Percentiles rank a stretch among this genome's conserved stretches.
These are phyloP conservation scores for Alisma plantagoaquatica DNA, from an alignment of 106 monocot species.

Conservation along the genomic window DNA sequence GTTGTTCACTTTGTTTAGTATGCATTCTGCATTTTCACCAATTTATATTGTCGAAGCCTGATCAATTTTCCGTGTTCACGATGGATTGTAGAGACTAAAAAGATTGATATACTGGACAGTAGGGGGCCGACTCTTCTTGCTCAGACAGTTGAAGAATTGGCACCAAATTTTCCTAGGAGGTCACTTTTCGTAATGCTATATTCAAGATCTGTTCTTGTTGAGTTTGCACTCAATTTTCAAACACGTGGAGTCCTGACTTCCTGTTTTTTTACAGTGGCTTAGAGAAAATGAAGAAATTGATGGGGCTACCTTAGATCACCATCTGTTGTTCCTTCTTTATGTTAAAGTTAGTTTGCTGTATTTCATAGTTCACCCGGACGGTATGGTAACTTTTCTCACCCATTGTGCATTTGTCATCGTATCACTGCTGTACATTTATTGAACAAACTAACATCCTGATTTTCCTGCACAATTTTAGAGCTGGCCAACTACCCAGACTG, in stretches of 20 bases:
- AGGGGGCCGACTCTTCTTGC: constrained; percentile 19
- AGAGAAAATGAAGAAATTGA: constrained; percentile 17
- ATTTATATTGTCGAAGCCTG: background rate
- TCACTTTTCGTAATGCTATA: constrained; percentile 1
- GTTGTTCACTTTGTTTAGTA: background rate
- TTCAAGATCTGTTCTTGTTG: background rate
- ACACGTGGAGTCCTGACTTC: background rate
- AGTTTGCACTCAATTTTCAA: background rate
- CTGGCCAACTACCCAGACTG: too few species aligned
- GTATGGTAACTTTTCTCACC: too few species aligned
- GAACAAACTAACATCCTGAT: too few species aligned
- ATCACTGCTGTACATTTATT: too few species aligned
- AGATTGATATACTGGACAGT: constrained; percentile 3
- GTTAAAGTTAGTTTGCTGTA: too few species aligned
- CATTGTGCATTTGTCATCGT: too few species aligned
- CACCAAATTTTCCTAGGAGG: constrained; percentile 53
- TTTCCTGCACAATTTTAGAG: too few species aligned
- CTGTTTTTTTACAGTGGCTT: background rate
- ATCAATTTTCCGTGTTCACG: background rate
- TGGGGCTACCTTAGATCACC: constrained; percentile 10
- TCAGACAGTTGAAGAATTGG: constrained; percentile 28
- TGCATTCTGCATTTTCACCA: background rate
- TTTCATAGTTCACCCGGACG: too few species aligned
- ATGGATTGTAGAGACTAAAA: constrained; percentile 6
- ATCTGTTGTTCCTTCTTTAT: too few species aligned